Base-by-base conservation (phyloP, 345 rosid genomes). In the Durio zibethinus region DNA sequence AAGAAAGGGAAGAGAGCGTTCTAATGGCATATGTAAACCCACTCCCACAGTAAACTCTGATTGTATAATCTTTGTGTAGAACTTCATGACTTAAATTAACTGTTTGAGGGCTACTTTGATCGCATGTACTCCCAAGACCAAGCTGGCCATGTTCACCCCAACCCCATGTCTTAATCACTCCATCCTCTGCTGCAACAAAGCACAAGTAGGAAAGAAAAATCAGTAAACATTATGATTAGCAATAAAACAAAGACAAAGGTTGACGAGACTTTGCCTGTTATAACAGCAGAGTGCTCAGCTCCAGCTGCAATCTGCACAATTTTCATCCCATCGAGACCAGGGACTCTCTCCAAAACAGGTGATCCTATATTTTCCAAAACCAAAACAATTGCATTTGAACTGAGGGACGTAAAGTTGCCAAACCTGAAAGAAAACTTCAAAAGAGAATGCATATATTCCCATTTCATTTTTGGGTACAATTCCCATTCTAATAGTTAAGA, bases 111-210 rank as follows among this genome's bases (percentile, higher is more conserved):
- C 67, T 72, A 29, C 74, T 88, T 78, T 89, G 90, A 74, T 93
- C 97, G 27, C 47, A 7, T 60, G 93, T 82, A 75, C 81, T 81
- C 57, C 98, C 98, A 72, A 89, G 77, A 8, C 98, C 98, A 79
- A 96, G 93, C 82, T 96, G 97, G 71, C 98, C 97, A 54, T 92
- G 99, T 80, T 96, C 99, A 21, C 98, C 99, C 99, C 99, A 96
- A 62, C 99, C 98, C 98, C 97, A 93, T 68, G 90, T 89, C 89
- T 81, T 88, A 54, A 92, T 78, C 29, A 45, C 80, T 80, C 93
- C 91, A 71, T 78, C 91, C 64, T 78, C 99, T 95, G 90, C 76
- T 75, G 56, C 70, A 36, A 78, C 11, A 50, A 40, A n/a, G 11
- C 73, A 36, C 25, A 15, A 31, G 9, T 40, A n/a, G 65, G 71